Conservation (phyloP, 139 green algal species). For the Diplosphaera chodatii region DNA sequence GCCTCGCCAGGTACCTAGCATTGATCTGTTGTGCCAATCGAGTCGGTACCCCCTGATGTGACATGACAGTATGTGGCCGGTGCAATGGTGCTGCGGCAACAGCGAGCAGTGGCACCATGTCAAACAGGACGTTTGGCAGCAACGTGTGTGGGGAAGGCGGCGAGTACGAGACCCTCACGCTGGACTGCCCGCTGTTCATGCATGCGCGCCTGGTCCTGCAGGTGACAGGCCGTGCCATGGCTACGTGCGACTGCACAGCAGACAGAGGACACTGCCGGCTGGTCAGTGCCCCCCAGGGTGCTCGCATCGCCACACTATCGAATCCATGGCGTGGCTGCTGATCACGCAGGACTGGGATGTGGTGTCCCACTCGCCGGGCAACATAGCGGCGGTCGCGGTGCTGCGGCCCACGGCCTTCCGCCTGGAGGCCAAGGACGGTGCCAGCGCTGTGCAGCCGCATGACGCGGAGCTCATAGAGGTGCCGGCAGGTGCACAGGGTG, state of each 20-base stretch:
- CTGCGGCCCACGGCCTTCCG: constrained; percentile 64
- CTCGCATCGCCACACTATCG: no score
- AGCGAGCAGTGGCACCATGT: no score
- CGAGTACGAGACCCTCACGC: constrained; percentile 93
- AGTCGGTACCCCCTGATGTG: no score
- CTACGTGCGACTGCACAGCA: no score
- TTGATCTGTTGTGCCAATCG: no score
- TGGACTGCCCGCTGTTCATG: constrained; percentile 84
- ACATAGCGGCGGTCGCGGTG: constrained; percentile 43
- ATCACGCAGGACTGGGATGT: no score
- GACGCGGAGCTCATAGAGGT: constrained; percentile 20
- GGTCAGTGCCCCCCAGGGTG: no score
- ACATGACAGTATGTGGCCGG: no score
- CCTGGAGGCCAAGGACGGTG: constrained; percentile 52
- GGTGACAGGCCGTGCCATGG: no score
- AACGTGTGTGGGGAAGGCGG: constrained; percentile 95
- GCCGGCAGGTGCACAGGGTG: constrained; percentile 26
- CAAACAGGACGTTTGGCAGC: constrained; percentile 59
- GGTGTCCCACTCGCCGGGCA: constrained; percentile 22
- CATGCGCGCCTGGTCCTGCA: constrained; percentile 26
- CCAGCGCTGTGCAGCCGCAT: not conserved
- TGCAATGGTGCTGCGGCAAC: no score
- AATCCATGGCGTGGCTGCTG: no score
- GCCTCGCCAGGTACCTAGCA: constrained; percentile 20
- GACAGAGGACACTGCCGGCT: no score